Base-by-base conservation (phyloP, 1,139 yeast genomes). In the Kodamaea arcana region DNA sequence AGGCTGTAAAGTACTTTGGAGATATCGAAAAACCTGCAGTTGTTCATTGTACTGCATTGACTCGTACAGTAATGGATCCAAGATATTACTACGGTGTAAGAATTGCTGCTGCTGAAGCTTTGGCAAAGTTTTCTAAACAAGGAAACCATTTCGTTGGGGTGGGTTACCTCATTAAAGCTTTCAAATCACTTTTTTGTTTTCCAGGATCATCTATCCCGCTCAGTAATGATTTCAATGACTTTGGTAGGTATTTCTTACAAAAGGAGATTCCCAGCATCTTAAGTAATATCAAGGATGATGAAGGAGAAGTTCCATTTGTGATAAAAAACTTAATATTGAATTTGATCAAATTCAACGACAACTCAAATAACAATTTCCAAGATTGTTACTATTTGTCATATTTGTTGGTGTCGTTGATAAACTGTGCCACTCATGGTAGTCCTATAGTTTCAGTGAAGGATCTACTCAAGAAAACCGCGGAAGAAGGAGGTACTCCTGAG, bases 51-150 rank as follows among this genome's bases (percentile, higher is more conserved):
- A 81, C 95, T 0, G 75, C 85, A 16, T 62, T 94, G 28, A 66
- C 87, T 3, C 68, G 97, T 40, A 90, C 97, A 0, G 58, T 87
- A 9, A 72, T 90, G 78, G 99, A 94, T 54, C 57, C 71, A 10
- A 65, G 97, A 31, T 94, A 94, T 55, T 92, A 79, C 50, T 88
- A 86, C 57, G 97, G 97, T 3, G 79, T 94, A 1, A 66, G 99
- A 41, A 71, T 80, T 12, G 94, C 87, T 38, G 97, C 98, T 1
- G 95, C 95, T 0, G 59, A 64, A 35, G 94, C 94, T 0, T 65
- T 92, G 31, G 83, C 90, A 0, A 69, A 63, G 16, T 72, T 80
- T 40, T 83, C 95, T 0, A 75, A 69, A 11, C 74, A 72, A 18
- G 80, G 76, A 8, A 70, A 78, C 29, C 70, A 73, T 15, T 84